These are phyloP conservation scores for Globisporangium echinulatum DNA, from an alignment of 352 stramenopile species.

Conservation along the genomic window DNA sequence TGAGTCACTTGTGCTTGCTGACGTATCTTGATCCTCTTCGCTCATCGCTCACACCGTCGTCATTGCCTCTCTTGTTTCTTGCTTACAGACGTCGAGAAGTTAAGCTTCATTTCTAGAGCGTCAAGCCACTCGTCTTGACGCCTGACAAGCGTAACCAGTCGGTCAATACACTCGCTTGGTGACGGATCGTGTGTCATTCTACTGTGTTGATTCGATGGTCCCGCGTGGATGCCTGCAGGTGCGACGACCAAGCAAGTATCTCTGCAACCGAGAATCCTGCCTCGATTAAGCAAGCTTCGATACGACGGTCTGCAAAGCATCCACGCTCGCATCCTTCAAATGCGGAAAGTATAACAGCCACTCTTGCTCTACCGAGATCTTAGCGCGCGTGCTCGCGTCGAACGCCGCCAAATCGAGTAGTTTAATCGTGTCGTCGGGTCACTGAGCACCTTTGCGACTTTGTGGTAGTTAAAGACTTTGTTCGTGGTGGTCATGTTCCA, in stretches of 20 bases:
- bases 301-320: not conserved
- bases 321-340: not conserved
- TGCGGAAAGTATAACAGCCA: not conserved
- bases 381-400: not conserved
- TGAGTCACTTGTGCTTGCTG: no score
- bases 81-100: no score
- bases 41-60: no score
- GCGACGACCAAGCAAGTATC: not conserved
- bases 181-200: no score
- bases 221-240: not conserved
- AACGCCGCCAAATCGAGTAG: not conserved
- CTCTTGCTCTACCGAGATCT: not conserved
- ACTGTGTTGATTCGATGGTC: no score
- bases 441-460: not conserved
- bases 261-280: conserved; percentile 2
- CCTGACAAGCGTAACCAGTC: no score
- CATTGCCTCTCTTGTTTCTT: no score
- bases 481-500: conserved; percentile 5
- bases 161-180: no score
- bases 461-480: conserved; percentile 8
- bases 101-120: no score
- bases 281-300: not conserved
- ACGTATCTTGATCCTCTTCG: no score
- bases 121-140: no score
- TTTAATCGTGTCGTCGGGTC: not conserved